Evolutionary conservation across 2,329 filamentous ascomycete genomes (phyloP), one percentile per base, ranked within the genome.

Genomic region (Ceratocystis cacaofunesta): DNA sequence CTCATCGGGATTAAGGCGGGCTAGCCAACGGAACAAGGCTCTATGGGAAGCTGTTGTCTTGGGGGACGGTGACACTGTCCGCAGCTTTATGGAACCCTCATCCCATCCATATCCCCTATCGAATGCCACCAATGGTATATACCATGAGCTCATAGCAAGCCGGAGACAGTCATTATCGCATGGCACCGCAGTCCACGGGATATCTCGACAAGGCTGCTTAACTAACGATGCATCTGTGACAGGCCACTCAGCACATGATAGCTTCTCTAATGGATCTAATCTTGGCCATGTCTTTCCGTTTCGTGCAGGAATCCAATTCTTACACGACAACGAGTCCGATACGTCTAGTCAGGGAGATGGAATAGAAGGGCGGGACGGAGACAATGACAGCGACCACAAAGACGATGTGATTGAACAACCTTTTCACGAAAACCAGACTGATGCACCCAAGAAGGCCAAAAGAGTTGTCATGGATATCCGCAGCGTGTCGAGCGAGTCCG

Each of bases 261-360:
- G 30, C 4, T 84, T 81, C 68, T 85, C 82, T 1, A 75, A 76
- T 65, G 82, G 82, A 1, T 80, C 81, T 1, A 82, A 80, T 2
- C 77, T 97, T 3, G 82, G 87, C 63, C 92, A 97, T 72, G 91
- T 97, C 1, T 96, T 96, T 70, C 92, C 92, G 0, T 97, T 96
- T 68, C 89, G 28, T 58, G 46, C 43, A 7, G 61, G 10, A 10
- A 19, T 28, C 5, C 10, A 15, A 22, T 25, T 32, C 36, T 8
- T 44, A 15, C 32, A 62, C 6, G 32, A 58, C 15, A 17, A 46
- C 10, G 52, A 28, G 28, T 55, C 95, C 72, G 69, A 70, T 5
- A 60, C 64, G 25, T 44, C 65, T 19, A 65, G 22, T 12, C 46
- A 63, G n/a, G 62, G 41, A 17, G 62, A 52, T n/a, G 62, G 22